Evolutionary conservation across 371 early-diverging fungal species (phyloP).

Genomic region (Syncephalastrum contaminatum): DNA sequence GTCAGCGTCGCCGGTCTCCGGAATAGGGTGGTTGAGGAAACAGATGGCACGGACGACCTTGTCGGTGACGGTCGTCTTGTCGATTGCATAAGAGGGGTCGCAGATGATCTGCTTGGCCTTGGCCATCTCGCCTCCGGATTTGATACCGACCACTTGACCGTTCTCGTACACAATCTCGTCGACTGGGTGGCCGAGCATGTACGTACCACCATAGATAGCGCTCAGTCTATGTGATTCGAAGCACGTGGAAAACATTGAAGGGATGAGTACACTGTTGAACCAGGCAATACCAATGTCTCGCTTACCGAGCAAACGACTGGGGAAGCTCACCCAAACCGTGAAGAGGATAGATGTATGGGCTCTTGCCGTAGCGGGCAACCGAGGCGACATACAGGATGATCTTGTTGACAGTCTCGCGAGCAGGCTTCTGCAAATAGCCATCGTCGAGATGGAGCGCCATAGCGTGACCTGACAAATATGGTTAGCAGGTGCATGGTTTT

Average conservation of each 20-base stretch:
- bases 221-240: constrained; percentile 56
- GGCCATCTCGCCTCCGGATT: constrained; percentile 83
- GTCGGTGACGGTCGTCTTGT: constrained; percentile 73
- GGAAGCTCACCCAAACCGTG: constrained; percentile 99
- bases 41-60: constrained; percentile 96
- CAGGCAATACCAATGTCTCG: neutral
- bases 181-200: constrained; percentile 94
- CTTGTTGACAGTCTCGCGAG: constrained; percentile 91
- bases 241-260: neutral
- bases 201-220: constrained; percentile 98
- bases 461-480: constrained; percentile 75
- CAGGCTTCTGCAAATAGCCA: constrained; percentile 83
- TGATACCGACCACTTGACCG: constrained; percentile 88
- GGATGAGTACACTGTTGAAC: neutral
- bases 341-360: constrained; percentile 99
- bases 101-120: constrained; percentile 88
- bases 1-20: constrained; percentile 84
- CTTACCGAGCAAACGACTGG: constrained; percentile 97
- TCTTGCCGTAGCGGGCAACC: constrained; percentile 94
- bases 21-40: constrained; percentile 90
- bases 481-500: too few species aligned
- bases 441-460: constrained; percentile 98
- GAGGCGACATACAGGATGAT: constrained; percentile 95
- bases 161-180: constrained; percentile 87
- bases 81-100: constrained; percentile 93